A percentile compares a stretch with the other conserved stretches of the same genome.
phyloP scores from a whole-genome alignment of 352 stramenopile species.

The Globisporangium paddicum region DNA sequence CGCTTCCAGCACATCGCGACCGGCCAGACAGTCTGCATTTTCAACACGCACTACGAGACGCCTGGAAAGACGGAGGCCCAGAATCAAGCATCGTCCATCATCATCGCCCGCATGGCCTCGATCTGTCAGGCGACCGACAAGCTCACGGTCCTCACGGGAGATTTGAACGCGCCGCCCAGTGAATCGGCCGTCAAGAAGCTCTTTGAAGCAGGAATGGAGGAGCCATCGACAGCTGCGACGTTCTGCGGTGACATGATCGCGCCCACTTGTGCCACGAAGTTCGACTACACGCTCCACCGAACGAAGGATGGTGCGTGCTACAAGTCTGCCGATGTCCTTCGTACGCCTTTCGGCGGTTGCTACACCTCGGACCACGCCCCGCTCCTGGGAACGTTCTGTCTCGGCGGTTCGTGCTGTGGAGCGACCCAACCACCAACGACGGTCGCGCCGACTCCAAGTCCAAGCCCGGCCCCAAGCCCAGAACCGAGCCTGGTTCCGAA shows the following conservation, averaged over 20 bases:
- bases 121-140: conserved; percentile 58
- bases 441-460: background rate
- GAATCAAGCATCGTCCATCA: conserved; percentile 57
- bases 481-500: background rate
- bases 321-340: conserved; percentile 47
- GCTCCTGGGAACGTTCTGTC: conserved; percentile 51
- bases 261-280: conserved; percentile 56
- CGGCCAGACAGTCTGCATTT: conserved; percentile 55
- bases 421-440: conserved; percentile 13
- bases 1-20: conserved; percentile 66
- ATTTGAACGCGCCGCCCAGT: conserved; percentile 63
- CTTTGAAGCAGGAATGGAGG: conserved; percentile 33
- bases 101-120: conserved; percentile 38
- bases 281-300: conserved; percentile 55
- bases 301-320: conserved; percentile 40
- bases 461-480: background rate
- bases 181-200: conserved; percentile 60
- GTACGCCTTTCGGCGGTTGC: conserved; percentile 56
- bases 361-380: conserved; percentile 75
- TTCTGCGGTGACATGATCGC: conserved; percentile 71
- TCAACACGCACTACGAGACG: conserved; percentile 85
- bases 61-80: conserved; percentile 70
- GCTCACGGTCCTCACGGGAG: conserved; percentile 53
- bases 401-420: conserved; percentile 52
- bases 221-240: conserved; percentile 41